A percentile compares a stretch with the other conserved stretches of the same genome.
These are phyloP conservation scores for Ogataea paradorogensis DNA, from an alignment of 805 yeast genomes.

Conservation along the genomic window DNA sequence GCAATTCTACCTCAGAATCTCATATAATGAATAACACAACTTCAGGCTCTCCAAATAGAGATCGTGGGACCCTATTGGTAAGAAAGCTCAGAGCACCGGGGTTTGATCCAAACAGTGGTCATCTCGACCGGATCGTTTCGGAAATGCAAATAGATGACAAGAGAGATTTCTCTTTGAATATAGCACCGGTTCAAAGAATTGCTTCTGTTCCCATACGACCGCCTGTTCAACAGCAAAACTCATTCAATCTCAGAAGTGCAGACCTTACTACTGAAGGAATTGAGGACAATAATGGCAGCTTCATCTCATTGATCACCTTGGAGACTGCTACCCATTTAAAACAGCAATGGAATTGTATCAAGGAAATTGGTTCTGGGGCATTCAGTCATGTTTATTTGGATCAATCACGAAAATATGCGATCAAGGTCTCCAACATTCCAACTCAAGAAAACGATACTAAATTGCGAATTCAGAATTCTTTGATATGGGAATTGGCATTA, in stretches of 20 bases:
- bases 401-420: slow-evolving; percentile 48
- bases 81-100: slow-evolving; percentile 9
- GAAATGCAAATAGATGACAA: slow-evolving; percentile 10
- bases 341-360: slow-evolving; percentile 36
- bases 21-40: not conserved
- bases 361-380: slow-evolving; percentile 61
- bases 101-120: not conserved
- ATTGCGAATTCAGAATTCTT: slow-evolving; percentile 56
- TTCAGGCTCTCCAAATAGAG: not conserved
- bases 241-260: slow-evolving; percentile 10
- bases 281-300: slow-evolving; percentile 5
- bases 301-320: slow-evolving; percentile 13
- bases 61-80: not conserved
- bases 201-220: slow-evolving; percentile 28
- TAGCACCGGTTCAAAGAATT: slow-evolving; percentile 30
- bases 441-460: slow-evolving; percentile 35
- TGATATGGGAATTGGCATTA: slow-evolving; percentile 72
- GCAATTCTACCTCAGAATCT: slow-evolving; percentile 1
- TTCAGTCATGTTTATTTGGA: slow-evolving; percentile 65
- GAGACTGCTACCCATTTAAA: slow-evolving; percentile 11
- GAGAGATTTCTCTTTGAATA: slow-evolving; percentile 18
- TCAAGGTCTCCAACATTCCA: slow-evolving; percentile 58
- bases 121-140: not conserved
- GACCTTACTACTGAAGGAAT: slow-evolving; percentile 10
- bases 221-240: slow-evolving; percentile 18